Evolutionary conservation across 2,329 filamentous ascomycete genomes (phyloP), one percentile per base, ranked within the genome.

Genomic region (Rhynchosporium agropyri): DNA sequence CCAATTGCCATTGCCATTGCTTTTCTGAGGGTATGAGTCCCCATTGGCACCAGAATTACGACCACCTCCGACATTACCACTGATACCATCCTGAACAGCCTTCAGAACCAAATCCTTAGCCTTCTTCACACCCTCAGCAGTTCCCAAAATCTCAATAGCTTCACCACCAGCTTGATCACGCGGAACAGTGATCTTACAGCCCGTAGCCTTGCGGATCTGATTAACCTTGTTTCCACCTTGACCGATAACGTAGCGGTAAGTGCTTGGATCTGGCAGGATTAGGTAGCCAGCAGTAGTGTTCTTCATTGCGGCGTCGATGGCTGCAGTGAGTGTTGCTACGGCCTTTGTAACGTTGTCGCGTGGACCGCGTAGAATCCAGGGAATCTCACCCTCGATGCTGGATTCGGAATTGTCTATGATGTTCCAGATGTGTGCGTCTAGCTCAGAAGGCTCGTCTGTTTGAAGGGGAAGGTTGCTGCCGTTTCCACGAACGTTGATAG

Each of bases 181-280:
- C 28, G 95, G 95, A 46, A 99, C 94, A 68, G 93, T 92, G 75
- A 99, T 96, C 79, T 90, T 92, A 78, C 93, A 97, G 61, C 90
- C 91, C 58, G 92, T 97, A 80, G 95, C 87, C 79, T 91, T 92
- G 70, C 95, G 88, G 75, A 99, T 97, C 48, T 86, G 81, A 78
- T 97, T 97, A 76, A 99, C 96, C 77, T 94, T 94, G 76, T 86
- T 90, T 63, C 95, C 95, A 64, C 89, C 90, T 68, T 89, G 88
- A 4, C 95, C 95, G 70, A 99, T 92, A 55, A 99, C 91, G 68
- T 90, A 90, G 66, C 94, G 87, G 81, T 97, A 97, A 53, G 91
- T 92, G 70, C 85, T 87, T 10, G 95, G 91, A 74, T 99, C 94
- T 0, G 94, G 69, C 45, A 99, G 84, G 68, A 95, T 88, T 42